Evolutionary conservation across 2,329 filamentous ascomycete genomes (phyloP), one percentile per base, ranked within the genome.

Genomic region (Elsinoe necatrix): DNA sequence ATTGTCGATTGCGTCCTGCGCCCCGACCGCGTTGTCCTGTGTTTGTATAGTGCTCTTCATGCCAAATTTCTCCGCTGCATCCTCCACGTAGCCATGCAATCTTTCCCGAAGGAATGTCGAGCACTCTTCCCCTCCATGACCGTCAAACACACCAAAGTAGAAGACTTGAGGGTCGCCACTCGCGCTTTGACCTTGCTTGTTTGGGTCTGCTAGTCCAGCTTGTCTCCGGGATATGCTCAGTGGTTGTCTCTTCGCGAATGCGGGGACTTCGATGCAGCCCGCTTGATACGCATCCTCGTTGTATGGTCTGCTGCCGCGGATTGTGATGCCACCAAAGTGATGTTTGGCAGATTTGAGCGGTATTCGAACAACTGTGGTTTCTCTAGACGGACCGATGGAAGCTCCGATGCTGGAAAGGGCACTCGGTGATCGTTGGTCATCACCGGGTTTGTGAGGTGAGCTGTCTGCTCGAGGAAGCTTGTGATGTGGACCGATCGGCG

Each of bases 201-300:
- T 61, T 37, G 63, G 61, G 43, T 62, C 61, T 55, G 59, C 57
- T 58, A 63, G 60, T 63, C 63, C 34, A 58, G 68, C 60, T 50
- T 61, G 27, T 7, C 57, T 61, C 60, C 72, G 63, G 20, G 77
- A 81, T 59, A 84, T 64, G 23, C 79, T 82, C 43, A 88, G 79
- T 11, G 92, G 91, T 3, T 83, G 81, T 35, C 88, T 80, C 71
- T 86, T 91, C 4, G 93, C 90, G 72, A 98, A 98, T 0, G 93
- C 89, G 0, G 93, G 93, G 55, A 98, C 79, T 66, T 93, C 86
- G 60, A 98, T 87, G 7, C 93, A 95, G 56, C 93, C 93, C 0
- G 92, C 93, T 72, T 97, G 92, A 68, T 91, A 89, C 9, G 89
- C 82, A 68, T 98, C 93, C 72, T 98, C 93, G 69, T 97, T 97